Percentiles rank a stretch among this genome's conserved stretches.
Evolutionary conservation across 2,329 filamentous ascomycete species (phyloP).

Genomic region (Cytospora leucostoma): DNA sequence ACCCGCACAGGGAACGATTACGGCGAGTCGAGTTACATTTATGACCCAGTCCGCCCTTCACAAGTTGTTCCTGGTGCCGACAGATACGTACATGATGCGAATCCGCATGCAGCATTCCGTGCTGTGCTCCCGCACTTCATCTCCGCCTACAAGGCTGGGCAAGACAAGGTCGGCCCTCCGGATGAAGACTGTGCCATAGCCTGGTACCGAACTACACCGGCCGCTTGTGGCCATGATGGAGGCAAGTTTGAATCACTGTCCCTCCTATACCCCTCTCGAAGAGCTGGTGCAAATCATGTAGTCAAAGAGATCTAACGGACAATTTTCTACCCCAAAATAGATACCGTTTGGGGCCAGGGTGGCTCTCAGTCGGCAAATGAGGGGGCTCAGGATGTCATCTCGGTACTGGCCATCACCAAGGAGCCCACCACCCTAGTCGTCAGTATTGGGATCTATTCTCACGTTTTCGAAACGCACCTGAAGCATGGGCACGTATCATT

Average conservation of each 20-base stretch:
- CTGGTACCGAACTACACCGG: constrained; percentile 47
- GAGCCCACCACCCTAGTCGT: constrained; percentile 39
- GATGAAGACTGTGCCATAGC: constrained; percentile 39
- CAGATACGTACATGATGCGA: constrained; percentile 45
- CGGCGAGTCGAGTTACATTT: constrained; percentile 61
- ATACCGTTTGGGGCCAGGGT: constrained; percentile 43
- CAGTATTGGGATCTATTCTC: constrained; percentile 40
- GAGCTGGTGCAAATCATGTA: not conserved
- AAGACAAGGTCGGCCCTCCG: constrained; percentile 34
- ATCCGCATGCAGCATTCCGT: constrained; percentile 52
- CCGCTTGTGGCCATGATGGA: constrained; percentile 37
- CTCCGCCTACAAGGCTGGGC: constrained; percentile 50
- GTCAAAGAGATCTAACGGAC: not conserved
- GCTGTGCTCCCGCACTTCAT: constrained; percentile 52
- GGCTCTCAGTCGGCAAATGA: constrained; percentile 38
- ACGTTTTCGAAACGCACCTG: constrained; percentile 36
- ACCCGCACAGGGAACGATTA: constrained; percentile 55
- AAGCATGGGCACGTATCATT: constrained; percentile 39
- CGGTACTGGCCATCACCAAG: constrained; percentile 43
- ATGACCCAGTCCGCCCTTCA: constrained; percentile 43
- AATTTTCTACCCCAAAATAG: constrained; percentile 28
- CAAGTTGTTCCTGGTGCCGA: constrained; percentile 50
- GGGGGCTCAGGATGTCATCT: constrained; percentile 47
- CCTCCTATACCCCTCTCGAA: not conserved
- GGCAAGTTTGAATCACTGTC: constrained; percentile 35